These are phyloP conservation scores for Mucor racemosus DNA, from an alignment of 371 early-diverging fungal species.

Conservation along the genomic window DNA sequence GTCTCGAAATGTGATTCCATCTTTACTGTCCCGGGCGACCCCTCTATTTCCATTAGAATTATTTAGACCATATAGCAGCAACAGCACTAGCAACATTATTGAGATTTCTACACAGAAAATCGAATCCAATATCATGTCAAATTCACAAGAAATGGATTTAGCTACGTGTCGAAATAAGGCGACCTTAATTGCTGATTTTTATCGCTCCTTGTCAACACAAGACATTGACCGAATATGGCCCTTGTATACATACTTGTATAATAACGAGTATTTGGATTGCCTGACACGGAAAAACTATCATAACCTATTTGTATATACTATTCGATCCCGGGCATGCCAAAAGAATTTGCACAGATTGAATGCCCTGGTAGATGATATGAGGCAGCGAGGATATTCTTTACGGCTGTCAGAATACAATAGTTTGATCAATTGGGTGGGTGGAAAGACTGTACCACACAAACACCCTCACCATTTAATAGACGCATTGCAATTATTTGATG, in stretches of 20 bases:
- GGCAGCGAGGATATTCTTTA: constrained; percentile 29
- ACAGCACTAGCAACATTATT: neutral
- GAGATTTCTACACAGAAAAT: neutral
- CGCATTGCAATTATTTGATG: constrained; percentile 44
- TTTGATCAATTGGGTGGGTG: constrained; percentile 50
- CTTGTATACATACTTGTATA: constrained; percentile 41
- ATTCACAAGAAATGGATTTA: neutral
- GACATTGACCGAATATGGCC: constrained; percentile 57
- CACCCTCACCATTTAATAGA: constrained; percentile 43
- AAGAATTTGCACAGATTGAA: constrained; percentile 45
- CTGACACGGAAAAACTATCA: constrained; percentile 42
- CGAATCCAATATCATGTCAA: neutral
- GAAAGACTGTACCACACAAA: constrained; percentile 32
- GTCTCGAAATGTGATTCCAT: constrained; percentile 8
- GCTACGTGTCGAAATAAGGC: constrained; percentile 22
- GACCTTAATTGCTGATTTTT: constrained; percentile 37
- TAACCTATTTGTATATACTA: constrained; percentile 35
- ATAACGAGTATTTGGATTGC: constrained; percentile 26
- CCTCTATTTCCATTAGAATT: constrained; percentile 4
- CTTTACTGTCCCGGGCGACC: neutral
- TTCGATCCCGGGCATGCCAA: constrained; percentile 33
- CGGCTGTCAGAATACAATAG: constrained; percentile 44
- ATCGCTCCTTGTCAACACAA: constrained; percentile 44
- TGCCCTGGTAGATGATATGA: constrained; percentile 49
- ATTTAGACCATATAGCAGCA: neutral